Conservation (phyloP, 306 rosid genomes). For the Argentina anserina region DNA sequence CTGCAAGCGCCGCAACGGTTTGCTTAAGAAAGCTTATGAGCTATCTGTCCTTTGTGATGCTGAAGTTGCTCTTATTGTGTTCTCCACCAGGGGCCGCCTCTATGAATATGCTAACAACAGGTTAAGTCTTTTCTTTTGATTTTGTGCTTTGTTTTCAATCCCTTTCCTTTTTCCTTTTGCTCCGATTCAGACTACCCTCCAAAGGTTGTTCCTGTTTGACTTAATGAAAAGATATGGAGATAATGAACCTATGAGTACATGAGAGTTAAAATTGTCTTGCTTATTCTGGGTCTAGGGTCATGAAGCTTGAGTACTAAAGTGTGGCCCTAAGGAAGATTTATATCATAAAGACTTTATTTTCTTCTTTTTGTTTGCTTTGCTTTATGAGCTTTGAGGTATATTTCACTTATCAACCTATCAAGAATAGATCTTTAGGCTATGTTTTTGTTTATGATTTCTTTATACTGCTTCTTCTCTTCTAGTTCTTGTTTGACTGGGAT, state of each 20-base stretch:
- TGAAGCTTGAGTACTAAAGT: neutral
- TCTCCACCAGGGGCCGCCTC: conserved; percentile 86
- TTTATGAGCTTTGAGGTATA: conserved; percentile 21
- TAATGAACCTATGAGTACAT: neutral
- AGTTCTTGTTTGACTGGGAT: conserved; percentile 21
- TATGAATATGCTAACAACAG: conserved; percentile 93
- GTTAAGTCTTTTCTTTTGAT: conserved; percentile 22
- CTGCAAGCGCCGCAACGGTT: conserved; percentile 81
- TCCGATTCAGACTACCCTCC: neutral
- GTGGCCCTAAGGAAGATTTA: conserved; percentile 8
- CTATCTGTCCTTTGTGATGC: conserved; percentile 87
- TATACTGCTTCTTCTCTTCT: neutral
- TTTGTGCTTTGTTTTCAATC: neutral
- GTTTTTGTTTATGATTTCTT: neutral
- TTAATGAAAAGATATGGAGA: neutral
- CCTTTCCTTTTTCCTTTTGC: neutral
- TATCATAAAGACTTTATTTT: neutral
- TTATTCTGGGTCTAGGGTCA: conserved; percentile 12
- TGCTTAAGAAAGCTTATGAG: conserved; percentile 89
- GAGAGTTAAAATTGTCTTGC: neutral
- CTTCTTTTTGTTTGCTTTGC: conserved; percentile 13
- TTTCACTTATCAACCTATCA: conserved; percentile 14
- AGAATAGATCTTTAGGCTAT: neutral
- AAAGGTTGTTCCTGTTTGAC: neutral
- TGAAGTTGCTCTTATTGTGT: conserved; percentile 89